A percentile compares a stretch with the other conserved stretches of the same genome.
Conservation (phyloP, 768 basidiomycete genomes). For the Agaricus subrufescens region DNA sequence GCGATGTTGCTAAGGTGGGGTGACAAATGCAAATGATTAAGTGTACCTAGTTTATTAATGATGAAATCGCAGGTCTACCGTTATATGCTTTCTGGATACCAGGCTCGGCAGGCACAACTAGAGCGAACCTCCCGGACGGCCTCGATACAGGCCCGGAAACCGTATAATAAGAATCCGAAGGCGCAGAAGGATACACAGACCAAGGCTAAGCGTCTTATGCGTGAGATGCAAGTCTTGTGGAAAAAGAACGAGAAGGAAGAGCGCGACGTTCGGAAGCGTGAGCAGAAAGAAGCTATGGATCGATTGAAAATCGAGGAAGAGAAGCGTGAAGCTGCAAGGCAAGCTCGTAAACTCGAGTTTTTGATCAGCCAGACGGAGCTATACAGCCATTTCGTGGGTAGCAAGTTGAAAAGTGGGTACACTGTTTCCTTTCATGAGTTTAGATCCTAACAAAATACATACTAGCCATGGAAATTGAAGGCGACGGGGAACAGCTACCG, state of each 20-base stretch:
- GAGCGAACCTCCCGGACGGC: slow-evolving; percentile 75
- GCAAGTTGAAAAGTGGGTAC: slow-evolving; percentile 81
- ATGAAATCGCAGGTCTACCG: slow-evolving; percentile 62
- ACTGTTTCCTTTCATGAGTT: background rate
- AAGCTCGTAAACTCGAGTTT: slow-evolving; percentile 96
- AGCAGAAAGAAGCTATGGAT: slow-evolving; percentile 91
- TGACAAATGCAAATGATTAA: background rate
- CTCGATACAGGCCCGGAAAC: slow-evolving; percentile 73
- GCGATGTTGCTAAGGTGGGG: slow-evolving; percentile 78
- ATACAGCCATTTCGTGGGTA: slow-evolving; percentile 98
- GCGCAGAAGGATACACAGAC: slow-evolving; percentile 78
- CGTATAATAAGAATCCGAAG: slow-evolving; percentile 70
- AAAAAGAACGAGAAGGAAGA: slow-evolving; percentile 98
- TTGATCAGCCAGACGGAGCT: slow-evolving; percentile 98
- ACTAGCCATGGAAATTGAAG: slow-evolving; percentile 74
- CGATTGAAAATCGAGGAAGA: slow-evolving; percentile 88
- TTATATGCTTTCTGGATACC: slow-evolving; percentile 63
- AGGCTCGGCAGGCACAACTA: slow-evolving; percentile 60
- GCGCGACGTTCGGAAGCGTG: slow-evolving; percentile 84
- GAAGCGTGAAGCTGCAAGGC: slow-evolving; percentile 87
- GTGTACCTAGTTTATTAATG: background rate
- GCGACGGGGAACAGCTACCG: slow-evolving; percentile 35
- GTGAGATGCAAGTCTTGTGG: slow-evolving; percentile 97
- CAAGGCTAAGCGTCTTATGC: slow-evolving; percentile 84
- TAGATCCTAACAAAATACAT: slow-evolving; percentile 13